These are phyloP conservation scores for Papiliotrema laurentii DNA, from an alignment of 1,284 basidiomycete genomes.

Conservation along the genomic window DNA sequence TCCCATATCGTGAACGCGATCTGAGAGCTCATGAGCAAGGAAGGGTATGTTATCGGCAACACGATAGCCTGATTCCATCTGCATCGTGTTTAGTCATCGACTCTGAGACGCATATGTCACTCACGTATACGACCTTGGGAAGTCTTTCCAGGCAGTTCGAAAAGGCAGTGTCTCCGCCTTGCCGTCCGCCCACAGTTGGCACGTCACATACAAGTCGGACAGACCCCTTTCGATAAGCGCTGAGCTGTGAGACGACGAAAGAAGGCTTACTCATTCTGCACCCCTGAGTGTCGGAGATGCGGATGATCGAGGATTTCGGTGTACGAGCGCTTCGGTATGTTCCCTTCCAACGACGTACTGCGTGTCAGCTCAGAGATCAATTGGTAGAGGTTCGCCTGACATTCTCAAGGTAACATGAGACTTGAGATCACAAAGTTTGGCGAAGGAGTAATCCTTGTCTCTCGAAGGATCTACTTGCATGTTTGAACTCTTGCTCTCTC, in stretches of 20 bases:
- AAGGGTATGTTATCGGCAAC: conserved; percentile 83
- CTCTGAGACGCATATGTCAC: too few relatives aligned
- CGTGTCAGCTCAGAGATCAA: conserved; percentile 1
- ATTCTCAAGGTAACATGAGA: conserved; percentile 81
- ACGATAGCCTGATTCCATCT: conserved; percentile 96
- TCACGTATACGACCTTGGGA: conserved; percentile 75
- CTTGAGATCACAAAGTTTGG: conserved; percentile 78
- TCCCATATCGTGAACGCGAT: conserved; percentile 94
- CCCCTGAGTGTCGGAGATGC: conserved; percentile 70
- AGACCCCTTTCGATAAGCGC: conserved; percentile 63
- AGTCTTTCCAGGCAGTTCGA: conserved; percentile 86
- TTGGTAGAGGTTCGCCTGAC: conserved; percentile 47
- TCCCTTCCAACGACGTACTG: conserved; percentile 80
- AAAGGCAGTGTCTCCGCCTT: conserved; percentile 86
- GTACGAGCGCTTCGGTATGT: conserved; percentile 61
- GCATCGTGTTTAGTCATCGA: conserved; percentile 7
- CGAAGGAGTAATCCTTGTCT: conserved; percentile 75
- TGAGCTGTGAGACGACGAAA: conserved; percentile 21
- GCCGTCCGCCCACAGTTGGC: conserved; percentile 86
- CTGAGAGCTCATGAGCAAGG: conserved; percentile 80
- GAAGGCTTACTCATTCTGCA: conserved; percentile 57
- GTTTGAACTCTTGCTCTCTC: too few relatives aligned
- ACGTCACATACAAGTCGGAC: conserved; percentile 87
- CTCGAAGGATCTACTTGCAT: conserved; percentile 34
- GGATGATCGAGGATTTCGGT: conserved; percentile 72